These are phyloP conservation scores for Colletotrichum sansevieriae DNA, from an alignment of 2,329 filamentous ascomycete genomes.

Conservation along the genomic window DNA sequence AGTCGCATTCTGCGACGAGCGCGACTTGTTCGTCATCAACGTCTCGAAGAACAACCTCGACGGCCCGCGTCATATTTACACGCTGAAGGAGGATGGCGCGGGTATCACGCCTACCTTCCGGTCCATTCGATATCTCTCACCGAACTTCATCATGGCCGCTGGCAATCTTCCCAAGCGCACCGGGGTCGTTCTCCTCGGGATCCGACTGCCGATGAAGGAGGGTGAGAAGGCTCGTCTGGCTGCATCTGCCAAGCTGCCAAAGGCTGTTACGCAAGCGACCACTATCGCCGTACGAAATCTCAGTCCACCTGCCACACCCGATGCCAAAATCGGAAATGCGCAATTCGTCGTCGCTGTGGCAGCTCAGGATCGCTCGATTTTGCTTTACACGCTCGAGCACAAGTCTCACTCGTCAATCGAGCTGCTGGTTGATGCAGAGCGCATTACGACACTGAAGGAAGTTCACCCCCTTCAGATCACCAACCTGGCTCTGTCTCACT, in stretches of 20 bases:
- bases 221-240: constrained; percentile 61
- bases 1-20: constrained; percentile 83
- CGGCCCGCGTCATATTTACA: constrained; percentile 68
- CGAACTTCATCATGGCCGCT: constrained; percentile 69
- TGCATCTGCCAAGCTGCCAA: constrained; percentile 70
- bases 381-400: constrained; percentile 83
- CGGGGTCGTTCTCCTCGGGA: constrained; percentile 68
- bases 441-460: constrained; percentile 65
- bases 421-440: constrained; percentile 65
- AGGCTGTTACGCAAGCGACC: constrained; percentile 78
- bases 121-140: constrained; percentile 70
- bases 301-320: constrained; percentile 64
- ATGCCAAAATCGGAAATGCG: constrained; percentile 68
- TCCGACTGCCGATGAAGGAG: constrained; percentile 60
- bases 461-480: constrained; percentile 72
- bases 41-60: constrained; percentile 56
- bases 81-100: constrained; percentile 62
- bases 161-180: constrained; percentile 71
- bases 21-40: constrained; percentile 78
- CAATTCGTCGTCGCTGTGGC: constrained; percentile 87
- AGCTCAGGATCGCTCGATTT: constrained; percentile 83
- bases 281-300: constrained; percentile 83
- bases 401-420: constrained; percentile 59
- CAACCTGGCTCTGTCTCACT: constrained; percentile 69
- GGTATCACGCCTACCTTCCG: constrained; percentile 65